Percentiles rank a stretch among this genome's conserved stretches.
phyloP scores from a whole-genome alignment of 495 filamentous ascomycete species.

The Tuber brumale region DNA sequence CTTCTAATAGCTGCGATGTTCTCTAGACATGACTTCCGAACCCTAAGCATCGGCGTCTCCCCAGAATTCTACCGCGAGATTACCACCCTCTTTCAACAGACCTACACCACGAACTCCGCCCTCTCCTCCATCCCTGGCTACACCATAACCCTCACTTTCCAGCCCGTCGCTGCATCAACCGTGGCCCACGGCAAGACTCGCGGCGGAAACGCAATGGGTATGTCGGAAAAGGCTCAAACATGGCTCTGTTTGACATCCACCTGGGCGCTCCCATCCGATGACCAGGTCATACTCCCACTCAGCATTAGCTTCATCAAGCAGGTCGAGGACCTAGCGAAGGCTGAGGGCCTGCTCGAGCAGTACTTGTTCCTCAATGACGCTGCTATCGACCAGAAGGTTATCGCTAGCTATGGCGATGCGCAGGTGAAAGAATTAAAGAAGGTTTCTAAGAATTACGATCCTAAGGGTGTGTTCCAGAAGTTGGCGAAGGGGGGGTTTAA shows the following conservation, averaged over 20 bases:
- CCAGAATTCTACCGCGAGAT: conserved; percentile 20
- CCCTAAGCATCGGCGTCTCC: conserved; percentile 10
- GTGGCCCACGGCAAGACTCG: conserved; percentile 24
- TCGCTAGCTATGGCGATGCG: conserved; percentile 45
- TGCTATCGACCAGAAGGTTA: conserved; percentile 45
- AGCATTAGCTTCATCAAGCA: conserved; percentile 4
- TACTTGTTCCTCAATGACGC: conserved; percentile 47
- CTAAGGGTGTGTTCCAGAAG: conserved; percentile 44
- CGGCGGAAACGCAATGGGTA: conserved; percentile 44
- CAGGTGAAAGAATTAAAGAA: conserved; percentile 43
- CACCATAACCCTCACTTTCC: conserved; percentile 31
- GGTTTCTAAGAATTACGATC: conserved; percentile 47
- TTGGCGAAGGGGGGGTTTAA: conserved; percentile 38
- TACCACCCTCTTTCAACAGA: conserved; percentile 20
- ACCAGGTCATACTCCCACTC: conserved; percentile 2
- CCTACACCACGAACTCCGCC: conserved; percentile 14
- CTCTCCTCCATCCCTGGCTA: conserved; percentile 11
- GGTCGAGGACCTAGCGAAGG: conserved; percentile 9
- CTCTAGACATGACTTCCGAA: conserved; percentile 15
- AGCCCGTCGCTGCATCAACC: conserved; percentile 42
- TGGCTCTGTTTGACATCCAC: conserved; percentile 11
- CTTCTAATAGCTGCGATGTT: background rate
- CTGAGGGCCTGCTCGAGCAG: conserved; percentile 22
- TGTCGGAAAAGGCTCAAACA: conserved; percentile 20
- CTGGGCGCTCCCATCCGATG: conserved; percentile 10